Conservation (phyloP, 345 rosid species). For the Firmiana major region DNA sequence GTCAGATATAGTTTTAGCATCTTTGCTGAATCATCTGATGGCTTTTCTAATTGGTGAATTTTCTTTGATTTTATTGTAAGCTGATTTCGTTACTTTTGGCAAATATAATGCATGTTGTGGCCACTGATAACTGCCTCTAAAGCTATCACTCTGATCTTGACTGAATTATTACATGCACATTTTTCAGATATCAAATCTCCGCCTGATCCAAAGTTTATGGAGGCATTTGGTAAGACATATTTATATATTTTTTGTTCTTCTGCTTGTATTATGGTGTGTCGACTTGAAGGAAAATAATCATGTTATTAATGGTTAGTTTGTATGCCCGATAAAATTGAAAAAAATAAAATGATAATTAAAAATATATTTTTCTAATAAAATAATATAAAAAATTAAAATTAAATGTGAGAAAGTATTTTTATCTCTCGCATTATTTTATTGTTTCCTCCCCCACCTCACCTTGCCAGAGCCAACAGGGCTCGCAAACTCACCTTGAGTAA, state of each 20-base stretch:
- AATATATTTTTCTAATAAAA: too few relatives aligned
- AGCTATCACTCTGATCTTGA: neutral
- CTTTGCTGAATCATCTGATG: neutral
- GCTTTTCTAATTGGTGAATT: neutral
- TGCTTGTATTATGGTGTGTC: neutral
- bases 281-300: neutral
- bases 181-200: slow-evolving; percentile 79
- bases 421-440: too few relatives aligned
- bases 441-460: too few relatives aligned
- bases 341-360: too few relatives aligned
- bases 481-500: too few relatives aligned
- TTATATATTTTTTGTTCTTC: neutral
- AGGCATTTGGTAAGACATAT: slow-evolving; percentile 76
- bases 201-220: slow-evolving; percentile 72
- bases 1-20: too few relatives aligned
- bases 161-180: slow-evolving; percentile 17
- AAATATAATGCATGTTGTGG: neutral
- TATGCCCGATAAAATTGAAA: too few relatives aligned
- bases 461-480: too few relatives aligned
- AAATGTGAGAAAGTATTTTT: too few relatives aligned
- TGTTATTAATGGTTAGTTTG: too few relatives aligned
- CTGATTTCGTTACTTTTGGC: neutral
- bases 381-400: too few relatives aligned
- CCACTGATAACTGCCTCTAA: neutral
- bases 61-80: neutral